These are phyloP conservation scores for Cutaneotrichosporon cavernicola DNA, from an alignment of 1,284 basidiomycete genomes.

Conservation along the genomic window DNA sequence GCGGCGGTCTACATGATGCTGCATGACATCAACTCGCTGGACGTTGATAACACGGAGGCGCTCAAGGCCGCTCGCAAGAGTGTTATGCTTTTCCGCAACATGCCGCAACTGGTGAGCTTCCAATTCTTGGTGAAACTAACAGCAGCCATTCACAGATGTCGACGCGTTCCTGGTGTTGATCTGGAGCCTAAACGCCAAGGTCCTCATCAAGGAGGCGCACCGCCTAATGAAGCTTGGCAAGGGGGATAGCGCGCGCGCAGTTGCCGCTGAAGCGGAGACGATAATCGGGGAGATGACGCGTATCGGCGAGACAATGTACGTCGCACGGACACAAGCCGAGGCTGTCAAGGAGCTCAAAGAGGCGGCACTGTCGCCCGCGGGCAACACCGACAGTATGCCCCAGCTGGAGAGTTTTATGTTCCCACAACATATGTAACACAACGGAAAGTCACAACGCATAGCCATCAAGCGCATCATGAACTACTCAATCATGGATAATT, in stretches of 20 bases:
- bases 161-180: conserved; percentile 44
- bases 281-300: conserved; percentile 24
- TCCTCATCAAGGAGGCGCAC: conserved; percentile 44
- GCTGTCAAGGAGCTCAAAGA: conserved; percentile 40
- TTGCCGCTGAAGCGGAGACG: conserved; percentile 16
- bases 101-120: conserved; percentile 37
- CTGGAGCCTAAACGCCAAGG: conserved; percentile 46
- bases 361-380: conserved; percentile 21
- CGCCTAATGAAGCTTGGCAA: conserved; percentile 36
- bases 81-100: conserved; percentile 36
- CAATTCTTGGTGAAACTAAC: background rate
- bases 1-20: conserved; percentile 40
- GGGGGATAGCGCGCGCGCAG: conserved; percentile 13
- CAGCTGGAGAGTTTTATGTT: conserved; percentile 26
- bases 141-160: conserved; percentile 40
- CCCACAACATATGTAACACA: conserved; percentile 16
- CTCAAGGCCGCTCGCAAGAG: conserved; percentile 37
- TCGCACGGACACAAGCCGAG: conserved; percentile 40
- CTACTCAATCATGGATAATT: background rate
- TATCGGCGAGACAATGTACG: conserved; percentile 37
- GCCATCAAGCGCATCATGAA: background rate
- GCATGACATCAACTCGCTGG: conserved; percentile 47
- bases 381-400: background rate
- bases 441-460: background rate
- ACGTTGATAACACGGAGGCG: conserved; percentile 41